Evolutionary conservation across 75 land plant genomes (phyloP), one percentile per base, ranked within the genome.

Genomic region (Selaginella tamariscina): DNA sequence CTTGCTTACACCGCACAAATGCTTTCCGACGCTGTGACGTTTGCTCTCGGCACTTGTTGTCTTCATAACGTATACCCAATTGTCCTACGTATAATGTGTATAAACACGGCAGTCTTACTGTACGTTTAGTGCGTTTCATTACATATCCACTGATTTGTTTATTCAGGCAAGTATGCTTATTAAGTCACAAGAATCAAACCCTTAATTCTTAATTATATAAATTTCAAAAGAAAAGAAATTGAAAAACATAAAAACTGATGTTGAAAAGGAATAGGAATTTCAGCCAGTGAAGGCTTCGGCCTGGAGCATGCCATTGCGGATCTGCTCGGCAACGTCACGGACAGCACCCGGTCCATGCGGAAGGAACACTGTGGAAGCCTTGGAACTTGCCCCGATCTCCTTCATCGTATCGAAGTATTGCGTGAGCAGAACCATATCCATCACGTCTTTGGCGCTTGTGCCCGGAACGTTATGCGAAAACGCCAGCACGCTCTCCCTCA

Each of bases 391-490:
- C 9, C 87, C 87, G 31, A 85, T 77, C 33, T 85, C 87, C 77
- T 82, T 85, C 80, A 82, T 80, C 23, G 87, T 85, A 67, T 85
- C 87, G 54, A 85, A 85, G 68, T 85, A 82, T 69, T 82, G 87
- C 0, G 87, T 85, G 21, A 85, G 56, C n/a, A 82, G 70, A 1
- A 83, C 85, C 77, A 83, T 74, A 74, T 83, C 85, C 85, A 83
- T 80, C 9, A 83, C 85, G 67, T 82, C 84, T 64, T 85, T 85
- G 11, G 87, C 70, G 11, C 73, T 69, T 2, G 87, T 85, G 1
- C 87, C 84, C 1, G 82, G 84, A n/a, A 85, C 84, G 54, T 80
- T 77, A 26, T 54, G 74, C 24, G 87, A 79, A 70, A 85, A 85
- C 8, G 66, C 74, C 9, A 85, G 65, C n/a, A 85, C 82, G 29